Percentiles rank a stretch among this genome's conserved stretches.
Evolutionary conservation across 345 rosid species (phyloP).

Genomic region (Aegle marmelos): DNA sequence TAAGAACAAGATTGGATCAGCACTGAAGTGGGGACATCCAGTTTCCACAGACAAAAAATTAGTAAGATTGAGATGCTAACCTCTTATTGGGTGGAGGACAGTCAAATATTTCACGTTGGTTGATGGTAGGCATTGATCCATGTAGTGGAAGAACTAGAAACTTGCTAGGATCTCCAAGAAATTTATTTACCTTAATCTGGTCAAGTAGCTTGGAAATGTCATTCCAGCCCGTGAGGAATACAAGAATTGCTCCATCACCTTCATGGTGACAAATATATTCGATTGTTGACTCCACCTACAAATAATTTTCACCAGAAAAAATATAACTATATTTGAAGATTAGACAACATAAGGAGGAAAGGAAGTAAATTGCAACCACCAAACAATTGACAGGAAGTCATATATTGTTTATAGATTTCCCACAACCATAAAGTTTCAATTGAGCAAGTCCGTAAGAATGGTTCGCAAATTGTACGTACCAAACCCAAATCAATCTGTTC

Average conservation of each 20-base stretch:
- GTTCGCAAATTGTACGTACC: constrained; percentile 46
- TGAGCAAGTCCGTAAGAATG: constrained; percentile 4
- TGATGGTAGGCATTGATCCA: constrained; percentile 92
- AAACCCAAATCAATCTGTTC: constrained; percentile 83
- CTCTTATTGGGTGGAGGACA: constrained; percentile 69
- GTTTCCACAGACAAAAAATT: not conserved
- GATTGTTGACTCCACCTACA: constrained; percentile 75
- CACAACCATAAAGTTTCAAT: not conserved
- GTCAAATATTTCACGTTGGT: constrained; percentile 90
- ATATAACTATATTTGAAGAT: constrained; percentile 1
- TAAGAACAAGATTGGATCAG: not conserved
- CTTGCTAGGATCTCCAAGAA: constrained; percentile 77
- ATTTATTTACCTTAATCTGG: constrained; percentile 60
- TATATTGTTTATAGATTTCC: not conserved
- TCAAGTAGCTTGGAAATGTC: constrained; percentile 87
- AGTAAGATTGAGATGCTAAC: constrained; percentile 30
- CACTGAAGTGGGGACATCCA: not conserved
- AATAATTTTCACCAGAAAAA: constrained; percentile 11
- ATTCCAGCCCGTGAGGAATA: constrained; percentile 98
- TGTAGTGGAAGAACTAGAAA: constrained; percentile 84
- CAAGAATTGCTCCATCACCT: constrained; percentile 90
- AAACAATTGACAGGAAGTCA: not conserved
- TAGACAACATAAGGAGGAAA: not conserved
- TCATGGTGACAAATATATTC: constrained; percentile 75
- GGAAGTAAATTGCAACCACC: not conserved